A percentile compares a stretch with the other conserved stretches of the same genome.
Evolutionary conservation across 441 rosid species (phyloP).

Genomic region (Pelargonium cotyledonis): DNA sequence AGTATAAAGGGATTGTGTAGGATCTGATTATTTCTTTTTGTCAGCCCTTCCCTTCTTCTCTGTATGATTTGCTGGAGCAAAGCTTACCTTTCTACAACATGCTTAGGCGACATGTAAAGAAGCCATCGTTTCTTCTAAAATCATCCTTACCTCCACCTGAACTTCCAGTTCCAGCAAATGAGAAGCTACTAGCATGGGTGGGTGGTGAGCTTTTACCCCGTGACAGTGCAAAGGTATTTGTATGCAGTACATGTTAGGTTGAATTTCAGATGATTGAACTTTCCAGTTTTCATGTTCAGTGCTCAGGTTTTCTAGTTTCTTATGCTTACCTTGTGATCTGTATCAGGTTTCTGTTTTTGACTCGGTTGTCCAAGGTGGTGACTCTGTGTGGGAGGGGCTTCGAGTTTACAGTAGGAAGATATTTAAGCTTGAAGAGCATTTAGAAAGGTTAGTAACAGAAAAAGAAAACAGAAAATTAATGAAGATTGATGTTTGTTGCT

Average conservation of each 20-base stretch:
- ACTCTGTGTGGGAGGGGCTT: constrained; percentile 94
- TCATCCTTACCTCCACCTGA: constrained; percentile 47
- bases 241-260: not conserved
- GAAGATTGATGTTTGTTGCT: constrained; percentile 6
- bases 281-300: not conserved
- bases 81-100: constrained; percentile 69
- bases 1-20: not conserved
- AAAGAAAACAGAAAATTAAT: constrained; percentile 1
- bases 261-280: not conserved
- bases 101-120: constrained; percentile 51
- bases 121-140: constrained; percentile 38
- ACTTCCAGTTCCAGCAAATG: constrained; percentile 76
- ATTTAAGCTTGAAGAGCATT: constrained; percentile 82
- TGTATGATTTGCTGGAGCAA: constrained; percentile 70
- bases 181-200: constrained; percentile 78
- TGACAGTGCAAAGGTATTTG: constrained; percentile 67
- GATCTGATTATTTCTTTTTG: not conserved
- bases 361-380: constrained; percentile 91
- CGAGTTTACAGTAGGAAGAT: constrained; percentile 58
- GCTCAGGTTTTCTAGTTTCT: constrained; percentile 10
- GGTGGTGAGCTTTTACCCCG: constrained; percentile 84
- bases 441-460: constrained; percentile 55
- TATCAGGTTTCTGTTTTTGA: constrained; percentile 83
- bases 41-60: constrained; percentile 61
- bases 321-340: constrained; percentile 10